phyloP scores from a whole-genome alignment of 139 green algal genomes.

The Dunaliella primolecta region DNA sequence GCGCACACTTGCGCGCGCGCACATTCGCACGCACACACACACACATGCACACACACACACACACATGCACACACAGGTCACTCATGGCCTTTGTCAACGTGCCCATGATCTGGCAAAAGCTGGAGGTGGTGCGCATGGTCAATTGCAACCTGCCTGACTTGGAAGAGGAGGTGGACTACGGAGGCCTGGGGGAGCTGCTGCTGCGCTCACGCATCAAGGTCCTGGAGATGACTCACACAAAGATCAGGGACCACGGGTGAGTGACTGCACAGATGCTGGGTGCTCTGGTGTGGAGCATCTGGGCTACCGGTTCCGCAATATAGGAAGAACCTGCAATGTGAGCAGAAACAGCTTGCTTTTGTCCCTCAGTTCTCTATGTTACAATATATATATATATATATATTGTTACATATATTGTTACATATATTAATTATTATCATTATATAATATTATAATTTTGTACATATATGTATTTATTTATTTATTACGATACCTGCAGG shows the following conservation, averaged over 20 bases:
- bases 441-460: too few species aligned
- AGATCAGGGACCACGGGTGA: conserved; percentile 10
- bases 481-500: background rate
- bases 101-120: conserved; percentile 10
- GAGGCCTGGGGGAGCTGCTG: conserved; percentile 4
- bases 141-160: background rate
- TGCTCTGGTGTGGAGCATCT: too few species aligned
- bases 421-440: too few species aligned
- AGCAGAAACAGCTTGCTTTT: too few species aligned
- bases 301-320: too few species aligned
- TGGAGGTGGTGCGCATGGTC: background rate
- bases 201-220: background rate
- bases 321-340: too few species aligned
- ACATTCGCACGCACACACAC: background rate
- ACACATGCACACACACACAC: background rate
- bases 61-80: conserved; percentile 2
- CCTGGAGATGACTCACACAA: background rate
- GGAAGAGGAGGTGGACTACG: background rate
- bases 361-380: too few species aligned
- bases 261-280: too few species aligned
- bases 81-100: conserved; percentile 1
- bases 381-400: too few species aligned
- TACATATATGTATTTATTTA: background rate
- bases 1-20: background rate
- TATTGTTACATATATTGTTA: too few species aligned